Conservation (phyloP, 2,329 filamentous ascomycete species). For the Xylariaceae sp. region DNA sequence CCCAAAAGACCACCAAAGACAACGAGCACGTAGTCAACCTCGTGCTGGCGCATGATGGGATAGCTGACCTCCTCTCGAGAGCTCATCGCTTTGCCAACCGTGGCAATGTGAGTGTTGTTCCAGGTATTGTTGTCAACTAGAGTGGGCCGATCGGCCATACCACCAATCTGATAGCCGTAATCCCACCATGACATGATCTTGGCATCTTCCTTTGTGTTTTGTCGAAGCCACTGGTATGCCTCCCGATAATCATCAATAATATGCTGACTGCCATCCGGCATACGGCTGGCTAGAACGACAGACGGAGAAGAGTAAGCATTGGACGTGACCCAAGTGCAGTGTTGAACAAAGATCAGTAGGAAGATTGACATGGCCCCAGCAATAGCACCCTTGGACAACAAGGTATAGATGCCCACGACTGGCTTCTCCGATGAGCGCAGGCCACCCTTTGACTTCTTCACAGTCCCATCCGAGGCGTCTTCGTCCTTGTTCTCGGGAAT, state of each 20-base stretch:
- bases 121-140: conserved; percentile 99
- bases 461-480: conserved; percentile 45
- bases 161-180: conserved; percentile 98
- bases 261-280: conserved; percentile 93
- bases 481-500: conserved; percentile 41
- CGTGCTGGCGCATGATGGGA: conserved; percentile 95
- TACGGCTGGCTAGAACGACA: conserved; percentile 85
- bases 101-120: conserved; percentile 99
- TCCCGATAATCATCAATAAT: conserved; percentile 99
- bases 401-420: conserved; percentile 77
- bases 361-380: conserved; percentile 71
- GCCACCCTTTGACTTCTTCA: conserved; percentile 54
- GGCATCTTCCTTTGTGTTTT: conserved; percentile 91
- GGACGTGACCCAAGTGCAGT: conserved; percentile 99
- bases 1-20: conserved; percentile 95
- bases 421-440: conserved; percentile 71
- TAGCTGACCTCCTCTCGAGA: conserved; percentile 97
- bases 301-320: conserved; percentile 98
- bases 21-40: conserved; percentile 97
- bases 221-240: conserved; percentile 98
- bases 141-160: conserved; percentile 96
- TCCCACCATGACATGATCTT: conserved; percentile 99
- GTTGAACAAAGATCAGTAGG: conserved; percentile 86
- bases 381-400: conserved; percentile 74
- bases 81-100: conserved; percentile 98